Evolutionary conservation across 345 rosid species (phyloP).

Genomic region (Dipteronia sinensis): DNA sequence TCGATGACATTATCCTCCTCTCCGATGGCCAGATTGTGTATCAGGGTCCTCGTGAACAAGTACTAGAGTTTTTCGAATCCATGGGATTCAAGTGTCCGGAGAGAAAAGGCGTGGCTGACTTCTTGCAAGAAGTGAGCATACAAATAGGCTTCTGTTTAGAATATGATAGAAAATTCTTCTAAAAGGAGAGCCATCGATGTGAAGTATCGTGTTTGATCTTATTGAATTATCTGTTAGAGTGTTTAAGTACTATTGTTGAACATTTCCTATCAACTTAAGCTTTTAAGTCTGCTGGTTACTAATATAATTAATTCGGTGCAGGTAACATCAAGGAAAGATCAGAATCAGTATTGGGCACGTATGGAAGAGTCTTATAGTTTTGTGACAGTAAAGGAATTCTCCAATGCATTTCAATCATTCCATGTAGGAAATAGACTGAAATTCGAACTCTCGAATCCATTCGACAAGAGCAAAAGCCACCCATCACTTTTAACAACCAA

Average conservation of each 20-base stretch:
- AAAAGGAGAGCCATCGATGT: no score
- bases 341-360: slow-evolving; percentile 67
- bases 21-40: slow-evolving; percentile 70
- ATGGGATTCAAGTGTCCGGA: slow-evolving; percentile 77
- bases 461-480: slow-evolving; percentile 58
- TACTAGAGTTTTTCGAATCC: slow-evolving; percentile 53
- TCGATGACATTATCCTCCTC: slow-evolving; percentile 68
- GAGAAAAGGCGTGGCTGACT: slow-evolving; percentile 77
- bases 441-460: slow-evolving; percentile 53
- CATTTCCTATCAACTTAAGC: no score
- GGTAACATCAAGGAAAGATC: slow-evolving; percentile 92
- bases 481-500: slow-evolving; percentile 65
- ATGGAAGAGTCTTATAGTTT: slow-evolving; percentile 63
- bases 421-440: slow-evolving; percentile 51
- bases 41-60: slow-evolving; percentile 65
- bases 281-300: no score
- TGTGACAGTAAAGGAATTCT: slow-evolving; percentile 59
- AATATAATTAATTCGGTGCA: slow-evolving; percentile 15
- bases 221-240: no score
- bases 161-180: not conserved
- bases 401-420: slow-evolving; percentile 67
- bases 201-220: not conserved
- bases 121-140: slow-evolving; percentile 71
- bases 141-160: not conserved
- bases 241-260: no score